Conservation (phyloP, 2,329 filamentous ascomycete genomes). For the Exserohilum rostratum region DNA sequence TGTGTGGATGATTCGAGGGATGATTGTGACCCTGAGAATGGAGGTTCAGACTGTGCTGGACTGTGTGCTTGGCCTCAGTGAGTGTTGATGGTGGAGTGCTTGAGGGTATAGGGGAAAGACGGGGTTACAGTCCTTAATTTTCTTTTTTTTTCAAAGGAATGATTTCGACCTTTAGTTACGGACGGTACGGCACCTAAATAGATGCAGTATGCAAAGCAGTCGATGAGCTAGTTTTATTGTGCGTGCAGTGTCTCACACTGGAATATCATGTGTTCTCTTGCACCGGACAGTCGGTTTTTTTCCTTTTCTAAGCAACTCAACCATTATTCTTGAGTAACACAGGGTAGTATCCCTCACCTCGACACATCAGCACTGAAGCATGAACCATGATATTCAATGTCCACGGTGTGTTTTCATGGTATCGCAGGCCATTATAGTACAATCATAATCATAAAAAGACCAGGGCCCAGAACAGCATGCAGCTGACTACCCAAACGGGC, state of each 20-base stretch:
- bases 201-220: no score
- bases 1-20: conserved; percentile 55
- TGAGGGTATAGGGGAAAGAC: no score
- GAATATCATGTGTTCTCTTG: no score
- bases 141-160: background rate
- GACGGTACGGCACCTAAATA: no score
- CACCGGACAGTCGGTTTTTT: no score
- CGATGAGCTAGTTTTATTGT: no score
- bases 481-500: background rate
- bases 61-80: conserved; percentile 46
- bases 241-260: no score
- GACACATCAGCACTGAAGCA: background rate
- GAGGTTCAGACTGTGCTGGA: conserved; percentile 53
- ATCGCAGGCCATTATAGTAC: conserved; percentile 16
- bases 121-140: background rate
- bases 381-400: background rate
- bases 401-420: conserved; percentile 7
- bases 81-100: background rate
- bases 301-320: no score
- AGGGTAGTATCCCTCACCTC: background rate
- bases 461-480: background rate
- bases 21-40: conserved; percentile 48
- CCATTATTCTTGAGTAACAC: no score
- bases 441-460: conserved; percentile 16
- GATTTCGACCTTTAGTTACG: background rate